Conservation (phyloP, 306 rosid species). For the Albizia julibrissin region DNA sequence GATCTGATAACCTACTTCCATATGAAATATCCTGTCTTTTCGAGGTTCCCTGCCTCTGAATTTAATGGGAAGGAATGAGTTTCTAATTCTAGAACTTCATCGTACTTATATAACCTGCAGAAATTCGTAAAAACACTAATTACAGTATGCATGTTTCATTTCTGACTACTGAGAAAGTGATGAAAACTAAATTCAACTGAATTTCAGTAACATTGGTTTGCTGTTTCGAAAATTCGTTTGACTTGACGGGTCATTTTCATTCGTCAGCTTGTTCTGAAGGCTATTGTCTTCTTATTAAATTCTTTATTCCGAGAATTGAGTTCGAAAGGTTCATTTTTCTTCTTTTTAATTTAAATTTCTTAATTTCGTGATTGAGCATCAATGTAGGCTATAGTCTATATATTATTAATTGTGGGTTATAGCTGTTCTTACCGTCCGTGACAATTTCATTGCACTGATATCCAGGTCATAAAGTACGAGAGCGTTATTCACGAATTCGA, state of each 20-base stretch:
- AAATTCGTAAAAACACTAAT: neutral
- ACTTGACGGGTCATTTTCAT: neutral
- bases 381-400: constrained; percentile 2
- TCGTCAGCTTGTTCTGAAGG: neutral
- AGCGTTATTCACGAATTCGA: constrained; percentile 98
- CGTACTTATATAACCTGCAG: neutral
- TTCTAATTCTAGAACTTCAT: constrained; percentile 21
- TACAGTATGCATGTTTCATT: neutral
- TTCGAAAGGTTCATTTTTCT: neutral
- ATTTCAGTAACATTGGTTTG: neutral
- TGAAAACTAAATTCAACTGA: neutral
- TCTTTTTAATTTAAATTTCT: neutral
- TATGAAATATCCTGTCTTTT: constrained; percentile 4
- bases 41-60: constrained; percentile 20
- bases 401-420: constrained; percentile 13
- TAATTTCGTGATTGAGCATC: constrained; percentile 6
- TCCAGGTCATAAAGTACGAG: constrained; percentile 97
- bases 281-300: neutral
- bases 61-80: neutral
- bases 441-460: constrained; percentile 32
- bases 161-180: neutral
- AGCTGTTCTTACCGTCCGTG: constrained; percentile 8
- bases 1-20: constrained; percentile 43
- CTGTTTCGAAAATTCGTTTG: neutral
- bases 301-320: neutral